Conservation (phyloP, 2,329 filamentous ascomycete genomes). For the Setomelanomma holmii region DNA sequence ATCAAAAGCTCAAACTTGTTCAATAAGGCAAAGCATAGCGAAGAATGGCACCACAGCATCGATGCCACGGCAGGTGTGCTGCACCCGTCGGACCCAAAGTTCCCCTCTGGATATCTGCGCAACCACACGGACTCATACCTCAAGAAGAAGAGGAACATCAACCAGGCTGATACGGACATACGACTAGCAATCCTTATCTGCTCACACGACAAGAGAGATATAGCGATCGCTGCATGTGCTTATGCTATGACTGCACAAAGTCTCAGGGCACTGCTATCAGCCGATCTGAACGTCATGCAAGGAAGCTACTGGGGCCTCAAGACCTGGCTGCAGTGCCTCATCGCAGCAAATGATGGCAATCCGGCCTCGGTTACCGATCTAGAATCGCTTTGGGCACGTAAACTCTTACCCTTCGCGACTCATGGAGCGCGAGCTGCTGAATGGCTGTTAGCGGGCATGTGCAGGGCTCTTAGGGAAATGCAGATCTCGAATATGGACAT, state of each 20-base stretch:
- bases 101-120: slow-evolving; percentile 29
- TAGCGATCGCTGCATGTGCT: slow-evolving; percentile 40
- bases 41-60: slow-evolving; percentile 39
- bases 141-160: slow-evolving; percentile 40
- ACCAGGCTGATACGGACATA: slow-evolving; percentile 28
- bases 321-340: slow-evolving; percentile 35
- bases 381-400: slow-evolving; percentile 37
- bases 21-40: slow-evolving; percentile 32
- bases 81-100: slow-evolving; percentile 33
- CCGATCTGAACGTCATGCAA: slow-evolving; percentile 33
- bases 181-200: slow-evolving; percentile 30
- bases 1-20: slow-evolving; percentile 26
- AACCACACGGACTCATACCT: slow-evolving; percentile 38
- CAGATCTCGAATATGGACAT: slow-evolving; percentile 21
- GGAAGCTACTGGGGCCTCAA: slow-evolving; percentile 38
- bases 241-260: slow-evolving; percentile 36
- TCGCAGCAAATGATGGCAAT: slow-evolving; percentile 37
- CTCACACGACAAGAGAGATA: slow-evolving; percentile 26
- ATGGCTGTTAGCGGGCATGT: slow-evolving; percentile 33
- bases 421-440: slow-evolving; percentile 31
- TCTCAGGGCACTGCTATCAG: slow-evolving; percentile 29
- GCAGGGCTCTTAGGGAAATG: slow-evolving; percentile 17
- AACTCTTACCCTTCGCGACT: slow-evolving; percentile 32
- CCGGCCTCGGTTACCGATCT: slow-evolving; percentile 28
- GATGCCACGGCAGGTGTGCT: slow-evolving; percentile 29